Evolutionary conservation across 139 green algal genomes (phyloP).

Genomic region (Pseudopediastrum boryanum): DNA sequence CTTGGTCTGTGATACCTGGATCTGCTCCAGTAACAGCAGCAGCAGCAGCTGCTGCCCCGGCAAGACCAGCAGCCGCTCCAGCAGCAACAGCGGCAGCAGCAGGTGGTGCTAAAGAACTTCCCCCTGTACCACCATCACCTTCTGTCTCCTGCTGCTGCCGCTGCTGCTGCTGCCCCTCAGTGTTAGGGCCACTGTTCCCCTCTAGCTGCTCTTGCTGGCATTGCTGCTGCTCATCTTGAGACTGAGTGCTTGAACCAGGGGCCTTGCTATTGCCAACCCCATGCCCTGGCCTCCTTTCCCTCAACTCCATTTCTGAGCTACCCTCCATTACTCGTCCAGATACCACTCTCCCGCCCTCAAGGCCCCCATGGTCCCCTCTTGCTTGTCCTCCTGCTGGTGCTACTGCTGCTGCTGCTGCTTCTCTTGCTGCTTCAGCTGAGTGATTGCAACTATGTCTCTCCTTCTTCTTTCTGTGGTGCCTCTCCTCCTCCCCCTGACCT

Average conservation of each 20-base stretch:
- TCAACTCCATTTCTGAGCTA: neutral
- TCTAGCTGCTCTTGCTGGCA: neutral
- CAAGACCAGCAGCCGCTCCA: too few species aligned
- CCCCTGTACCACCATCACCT: neutral
- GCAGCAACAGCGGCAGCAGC: neutral
- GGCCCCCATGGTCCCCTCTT: neutral
- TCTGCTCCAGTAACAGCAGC: neutral
- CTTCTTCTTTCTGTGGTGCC: too few species aligned
- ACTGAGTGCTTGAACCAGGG: neutral
- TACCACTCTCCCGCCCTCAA: neutral
- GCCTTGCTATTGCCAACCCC: too few species aligned
- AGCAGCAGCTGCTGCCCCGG: too few species aligned
- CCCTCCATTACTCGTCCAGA: neutral
- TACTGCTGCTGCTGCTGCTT: slow-evolving; percentile 1
- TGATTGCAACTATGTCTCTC: neutral
- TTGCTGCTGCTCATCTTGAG: neutral
- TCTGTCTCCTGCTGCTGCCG: neutral
- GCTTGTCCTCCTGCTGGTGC: neutral
- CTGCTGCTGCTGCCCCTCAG: neutral
- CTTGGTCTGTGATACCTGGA: neutral
- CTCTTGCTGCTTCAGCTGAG: neutral
- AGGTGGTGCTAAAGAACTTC: too few species aligned
- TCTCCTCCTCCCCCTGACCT: too few species aligned
- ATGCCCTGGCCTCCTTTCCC: neutral
- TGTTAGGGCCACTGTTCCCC: neutral